These are phyloP conservation scores for Artemisia argyi DNA, from an alignment of 129 eudicot species.

Conservation along the genomic window DNA sequence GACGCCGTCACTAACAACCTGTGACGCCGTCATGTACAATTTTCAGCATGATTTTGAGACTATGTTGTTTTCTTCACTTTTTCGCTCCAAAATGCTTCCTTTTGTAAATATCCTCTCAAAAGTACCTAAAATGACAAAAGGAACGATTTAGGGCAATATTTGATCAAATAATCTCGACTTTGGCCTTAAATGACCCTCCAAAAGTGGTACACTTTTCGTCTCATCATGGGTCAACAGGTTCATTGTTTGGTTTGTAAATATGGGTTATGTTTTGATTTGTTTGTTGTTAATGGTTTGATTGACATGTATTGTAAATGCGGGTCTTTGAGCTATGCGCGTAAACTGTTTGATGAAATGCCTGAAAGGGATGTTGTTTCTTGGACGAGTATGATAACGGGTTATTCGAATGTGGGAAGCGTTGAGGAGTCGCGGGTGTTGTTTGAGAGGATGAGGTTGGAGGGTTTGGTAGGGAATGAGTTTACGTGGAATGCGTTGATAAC, in stretches of 20 bases:
- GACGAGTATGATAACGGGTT: conserved; percentile 67
- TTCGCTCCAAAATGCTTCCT: too few relatives aligned
- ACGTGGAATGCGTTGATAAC: conserved; percentile 75
- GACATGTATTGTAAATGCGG: conserved; percentile 75
- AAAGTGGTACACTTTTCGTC: too few relatives aligned
- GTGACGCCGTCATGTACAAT: too few relatives aligned
- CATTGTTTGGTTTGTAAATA: conserved; percentile 42
- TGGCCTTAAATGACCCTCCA: too few relatives aligned
- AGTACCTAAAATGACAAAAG: too few relatives aligned
- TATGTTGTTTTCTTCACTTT: too few relatives aligned
- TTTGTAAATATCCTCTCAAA: too few relatives aligned
- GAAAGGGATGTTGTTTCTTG: conserved; percentile 64
- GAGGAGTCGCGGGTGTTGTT: conserved; percentile 42
- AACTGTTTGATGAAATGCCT: conserved; percentile 58
- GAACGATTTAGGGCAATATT: too few relatives aligned
- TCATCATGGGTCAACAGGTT: conserved; percentile 66
- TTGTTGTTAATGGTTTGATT: conserved; percentile 52
- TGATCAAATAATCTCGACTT: too few relatives aligned
- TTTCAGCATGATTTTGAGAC: too few relatives aligned
- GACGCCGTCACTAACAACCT: too few relatives aligned
- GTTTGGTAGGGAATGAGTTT: conserved; percentile 56
- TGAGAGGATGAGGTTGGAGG: conserved; percentile 50
- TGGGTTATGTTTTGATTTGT: conserved; percentile 45
- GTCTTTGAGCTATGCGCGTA: conserved; percentile 34
- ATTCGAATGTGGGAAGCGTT: conserved; percentile 37